Conservation (phyloP, 345 rosid species). For the Hibiscus syriacus region DNA sequence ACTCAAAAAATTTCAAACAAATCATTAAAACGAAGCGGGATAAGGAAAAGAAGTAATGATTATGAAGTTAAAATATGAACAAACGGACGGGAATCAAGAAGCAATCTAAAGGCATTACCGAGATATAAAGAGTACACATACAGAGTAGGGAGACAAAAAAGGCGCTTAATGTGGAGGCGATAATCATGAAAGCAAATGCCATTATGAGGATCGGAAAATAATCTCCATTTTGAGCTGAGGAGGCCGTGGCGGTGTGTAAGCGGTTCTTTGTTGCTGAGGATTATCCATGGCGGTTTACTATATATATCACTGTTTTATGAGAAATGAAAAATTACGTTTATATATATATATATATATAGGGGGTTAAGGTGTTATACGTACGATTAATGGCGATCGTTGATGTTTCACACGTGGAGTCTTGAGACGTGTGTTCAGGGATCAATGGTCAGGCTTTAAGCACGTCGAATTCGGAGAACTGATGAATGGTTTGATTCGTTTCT, state of each 20-base stretch:
- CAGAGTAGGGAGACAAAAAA: not conserved
- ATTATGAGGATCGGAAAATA: slow-evolving; percentile 23
- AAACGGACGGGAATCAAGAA: not conserved
- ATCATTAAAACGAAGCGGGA: not conserved
- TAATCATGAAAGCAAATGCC: slow-evolving; percentile 30
- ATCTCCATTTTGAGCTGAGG: slow-evolving; percentile 30
- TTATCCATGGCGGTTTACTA: slow-evolving; percentile 46
- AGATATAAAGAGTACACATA: not conserved
- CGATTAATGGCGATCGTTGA: not conserved
- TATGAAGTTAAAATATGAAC: not conserved
- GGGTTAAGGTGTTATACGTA: too few species aligned
- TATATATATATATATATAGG: too few species aligned
- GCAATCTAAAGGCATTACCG: not conserved
- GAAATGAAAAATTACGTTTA: too few species aligned
- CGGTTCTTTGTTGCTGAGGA: slow-evolving; percentile 12
- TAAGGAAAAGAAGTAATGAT: not conserved
- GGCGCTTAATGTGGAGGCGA: slow-evolving; percentile 36
- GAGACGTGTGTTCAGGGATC: not conserved
- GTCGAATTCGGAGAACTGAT: not conserved
- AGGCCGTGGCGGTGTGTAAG: slow-evolving; percentile 13
- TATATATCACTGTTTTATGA: not conserved
- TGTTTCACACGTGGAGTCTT: not conserved
- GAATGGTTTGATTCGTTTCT: not conserved
- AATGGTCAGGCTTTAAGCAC: not conserved
- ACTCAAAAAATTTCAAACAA: not conserved